Percentiles rank a stretch among this genome's conserved stretches.
These are phyloP conservation scores for Prunus dulcis DNA, from an alignment of 306 rosid species.

Conservation along the genomic window DNA sequence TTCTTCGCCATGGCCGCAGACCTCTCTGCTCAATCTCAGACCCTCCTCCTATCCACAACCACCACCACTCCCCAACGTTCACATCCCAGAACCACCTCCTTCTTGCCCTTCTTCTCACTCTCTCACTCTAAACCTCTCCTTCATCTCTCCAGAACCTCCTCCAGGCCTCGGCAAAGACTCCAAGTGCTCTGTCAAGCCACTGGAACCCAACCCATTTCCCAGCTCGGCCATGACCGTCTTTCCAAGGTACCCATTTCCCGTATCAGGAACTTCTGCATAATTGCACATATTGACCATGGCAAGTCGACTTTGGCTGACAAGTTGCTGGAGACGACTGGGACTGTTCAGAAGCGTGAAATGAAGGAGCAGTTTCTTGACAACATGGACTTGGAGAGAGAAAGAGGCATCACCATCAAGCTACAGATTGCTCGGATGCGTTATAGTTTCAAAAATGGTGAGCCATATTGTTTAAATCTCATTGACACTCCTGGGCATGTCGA, in stretches of 20 bases:
- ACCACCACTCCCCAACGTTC: conserved; percentile 12
- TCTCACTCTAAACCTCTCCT: background rate
- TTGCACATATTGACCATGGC: conserved; percentile 93
- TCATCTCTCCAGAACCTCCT: conserved; percentile 12
- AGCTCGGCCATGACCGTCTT: conserved; percentile 74
- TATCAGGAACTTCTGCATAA: conserved; percentile 74
- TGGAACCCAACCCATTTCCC: conserved; percentile 17
- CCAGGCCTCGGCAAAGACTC: conserved; percentile 18
- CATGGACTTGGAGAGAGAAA: conserved; percentile 95
- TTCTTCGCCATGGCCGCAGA: conserved; percentile 59
- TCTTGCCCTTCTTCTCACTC: conserved; percentile 22
- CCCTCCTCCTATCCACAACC: conserved; percentile 67
- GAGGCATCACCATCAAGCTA: conserved; percentile 91
- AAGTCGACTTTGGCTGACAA: conserved; percentile 89
- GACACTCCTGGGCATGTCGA: conserved; percentile 99
- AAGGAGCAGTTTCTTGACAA: conserved; percentile 98
- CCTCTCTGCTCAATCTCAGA: conserved; percentile 46
- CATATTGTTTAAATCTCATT: conserved; percentile 81
- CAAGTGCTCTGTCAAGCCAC: conserved; percentile 43
- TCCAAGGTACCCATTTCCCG: conserved; percentile 72
- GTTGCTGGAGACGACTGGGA: conserved; percentile 81
- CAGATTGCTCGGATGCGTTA: conserved; percentile 97
- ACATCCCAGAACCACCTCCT: conserved; percentile 22
- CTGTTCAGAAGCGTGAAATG: conserved; percentile 88
- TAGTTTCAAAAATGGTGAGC: conserved; percentile 34